Percentiles rank a stretch among this genome's conserved stretches.
phyloP scores from a whole-genome alignment of 106 monocot species.

The Dendrobium catenatum region DNA sequence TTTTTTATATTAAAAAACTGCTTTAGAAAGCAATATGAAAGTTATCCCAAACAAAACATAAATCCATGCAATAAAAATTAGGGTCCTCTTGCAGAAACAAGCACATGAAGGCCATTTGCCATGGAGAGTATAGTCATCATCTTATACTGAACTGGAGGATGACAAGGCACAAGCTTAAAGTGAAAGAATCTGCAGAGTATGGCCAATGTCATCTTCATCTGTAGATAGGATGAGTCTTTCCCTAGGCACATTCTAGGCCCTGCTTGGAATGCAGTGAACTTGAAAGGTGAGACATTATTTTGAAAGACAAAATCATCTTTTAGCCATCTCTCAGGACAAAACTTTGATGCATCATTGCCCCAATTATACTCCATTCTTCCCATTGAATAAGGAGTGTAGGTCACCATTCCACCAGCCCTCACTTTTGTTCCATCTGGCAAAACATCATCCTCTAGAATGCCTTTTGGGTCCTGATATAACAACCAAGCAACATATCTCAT shows the following conservation, averaged over 20 bases:
- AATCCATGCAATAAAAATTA: background rate
- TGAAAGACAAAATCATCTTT: slow-evolving; percentile 38
- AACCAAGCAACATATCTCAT: background rate
- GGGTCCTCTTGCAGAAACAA: slow-evolving; percentile 15
- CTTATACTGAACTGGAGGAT: slow-evolving; percentile 53
- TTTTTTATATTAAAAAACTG: too few species aligned
- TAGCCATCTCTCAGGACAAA: slow-evolving; percentile 82
- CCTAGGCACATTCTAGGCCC: slow-evolving; percentile 90
- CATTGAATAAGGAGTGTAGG: slow-evolving; percentile 87
- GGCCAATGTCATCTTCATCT: slow-evolving; percentile 91
- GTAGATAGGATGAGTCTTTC: slow-evolving; percentile 82
- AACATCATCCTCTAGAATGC: slow-evolving; percentile 63
- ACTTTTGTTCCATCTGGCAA: slow-evolving; percentile 73
- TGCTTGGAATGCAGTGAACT: slow-evolving; percentile 95
- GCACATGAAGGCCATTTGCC: slow-evolving; percentile 75
- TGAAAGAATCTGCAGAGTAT: slow-evolving; percentile 75
- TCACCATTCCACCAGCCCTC: slow-evolving; percentile 48
- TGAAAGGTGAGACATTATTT: slow-evolving; percentile 67
- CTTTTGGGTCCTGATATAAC: slow-evolving; percentile 56
- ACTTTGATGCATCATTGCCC: slow-evolving; percentile 60
- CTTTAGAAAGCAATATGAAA: too few species aligned
- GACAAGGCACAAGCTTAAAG: slow-evolving; percentile 43
- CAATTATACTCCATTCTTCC: slow-evolving; percentile 87
- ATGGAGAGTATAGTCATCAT: slow-evolving; percentile 93
- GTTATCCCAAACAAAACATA: too few species aligned